Evolutionary conservation across 2,329 filamentous ascomycete genomes (phyloP), one percentile per base, ranked within the genome.

Genomic region (Nectriaceae sp.): DNA sequence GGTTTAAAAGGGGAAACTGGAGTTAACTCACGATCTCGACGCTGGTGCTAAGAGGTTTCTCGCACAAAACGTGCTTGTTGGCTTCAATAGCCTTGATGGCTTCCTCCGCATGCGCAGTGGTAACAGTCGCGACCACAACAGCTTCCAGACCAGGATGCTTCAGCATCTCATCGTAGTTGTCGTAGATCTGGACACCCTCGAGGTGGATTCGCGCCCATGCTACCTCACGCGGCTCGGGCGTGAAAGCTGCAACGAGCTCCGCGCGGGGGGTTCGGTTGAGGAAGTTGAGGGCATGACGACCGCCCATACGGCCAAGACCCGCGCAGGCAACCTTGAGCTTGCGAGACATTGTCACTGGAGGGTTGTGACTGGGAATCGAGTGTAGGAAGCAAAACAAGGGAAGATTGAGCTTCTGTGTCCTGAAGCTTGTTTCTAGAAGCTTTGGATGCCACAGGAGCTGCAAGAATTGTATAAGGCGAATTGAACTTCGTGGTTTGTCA

Each of bases 21-120:
- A 3, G 73, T 66, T n/a, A n/a, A 45, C 77, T 60, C 67, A 84
- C 82, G 42, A 83, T 70, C 54, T 84, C 80, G 15, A 83, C 59
- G 24, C 57, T 61, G 13, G 59, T 62, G 26, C 59, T 62, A 1
- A 62, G 52, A 26, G 59, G 59, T 40, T 62, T 62, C 46, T 62
- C 59, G 44, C 59, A 62, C 19, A 62, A 52, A 26, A 62, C 57
- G 40, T 62, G 59, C 52, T 61, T 62, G 15, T 56, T 54, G 8
- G 59, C 55, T 40, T 59, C 59, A 13, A 62, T 62, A 15, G 59
- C 59, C 36, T 61, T 56, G n/a, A 62, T 62, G 8, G 59, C 55
- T 40, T 62, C 57, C 40, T 61, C 57, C 5, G 59, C 59, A 38
- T 62, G 59, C 6, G 54, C 59, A 4, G 59, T 62, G 20, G 59